Evolutionary conservation across 2,329 filamentous ascomycete species (phyloP).

Genomic region (Alternaria sp.): DNA sequence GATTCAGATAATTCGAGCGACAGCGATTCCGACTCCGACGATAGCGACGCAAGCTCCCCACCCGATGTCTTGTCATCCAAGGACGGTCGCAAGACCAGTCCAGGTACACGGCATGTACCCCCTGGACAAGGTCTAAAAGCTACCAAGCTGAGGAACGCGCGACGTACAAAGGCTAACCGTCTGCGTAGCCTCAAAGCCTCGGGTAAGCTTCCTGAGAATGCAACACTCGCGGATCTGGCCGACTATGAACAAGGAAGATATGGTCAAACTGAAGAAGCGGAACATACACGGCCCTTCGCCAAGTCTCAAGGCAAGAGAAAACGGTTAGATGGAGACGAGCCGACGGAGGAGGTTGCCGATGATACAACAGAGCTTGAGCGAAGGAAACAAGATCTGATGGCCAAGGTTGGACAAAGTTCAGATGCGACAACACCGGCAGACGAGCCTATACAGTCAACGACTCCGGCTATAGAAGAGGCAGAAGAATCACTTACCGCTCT

Average conservation of each 20-base stretch:
- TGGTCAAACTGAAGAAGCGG: neutral
- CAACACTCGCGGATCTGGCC: slow-evolving; percentile 61
- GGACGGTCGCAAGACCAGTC: slow-evolving; percentile 8
- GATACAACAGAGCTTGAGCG: slow-evolving; percentile 29
- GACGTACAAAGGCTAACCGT: slow-evolving; percentile 60
- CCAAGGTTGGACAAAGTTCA: slow-evolving; percentile 19
- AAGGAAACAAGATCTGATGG: slow-evolving; percentile 36
- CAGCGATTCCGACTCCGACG: slow-evolving; percentile 50
- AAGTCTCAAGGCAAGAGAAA: slow-evolving; percentile 33
- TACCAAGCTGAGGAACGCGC: slow-evolving; percentile 65
- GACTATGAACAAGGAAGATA: slow-evolving; percentile 53
- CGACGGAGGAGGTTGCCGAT: slow-evolving; percentile 2
- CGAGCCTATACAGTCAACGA: slow-evolving; percentile 1
- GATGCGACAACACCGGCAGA: slow-evolving; percentile 4
- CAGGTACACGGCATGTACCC: slow-evolving; percentile 32
- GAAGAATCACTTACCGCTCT: neutral
- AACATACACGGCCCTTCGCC: slow-evolving; percentile 13
- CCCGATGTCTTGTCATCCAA: slow-evolving; percentile 37
- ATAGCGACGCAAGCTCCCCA: slow-evolving; percentile 46
- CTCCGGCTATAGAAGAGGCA: neutral
- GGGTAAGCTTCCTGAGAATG: slow-evolving; percentile 61
- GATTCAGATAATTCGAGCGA: slow-evolving; percentile 44
- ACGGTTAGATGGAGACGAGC: slow-evolving; percentile 33
- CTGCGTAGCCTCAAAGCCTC: slow-evolving; percentile 62
- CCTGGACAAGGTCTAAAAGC: slow-evolving; percentile 59